Conservation (phyloP, 768 basidiomycete species). For the Termitomyces sp. region DNA sequence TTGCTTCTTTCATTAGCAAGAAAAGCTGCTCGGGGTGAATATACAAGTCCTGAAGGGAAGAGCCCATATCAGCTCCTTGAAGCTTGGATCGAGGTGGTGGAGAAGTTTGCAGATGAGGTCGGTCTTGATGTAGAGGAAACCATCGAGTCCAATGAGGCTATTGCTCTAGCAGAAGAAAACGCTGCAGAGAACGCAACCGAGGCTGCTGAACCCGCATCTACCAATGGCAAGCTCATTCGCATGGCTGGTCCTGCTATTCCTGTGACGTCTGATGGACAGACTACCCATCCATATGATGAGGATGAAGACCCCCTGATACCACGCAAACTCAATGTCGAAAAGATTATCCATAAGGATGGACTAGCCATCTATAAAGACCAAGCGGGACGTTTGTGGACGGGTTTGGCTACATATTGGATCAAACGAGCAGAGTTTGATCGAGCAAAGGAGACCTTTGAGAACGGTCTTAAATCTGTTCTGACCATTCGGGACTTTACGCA, state of each 20-base stretch:
- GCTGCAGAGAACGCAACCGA: slow-evolving; percentile 24
- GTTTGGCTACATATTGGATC: slow-evolving; percentile 97
- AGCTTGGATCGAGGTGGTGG: slow-evolving; percentile 90
- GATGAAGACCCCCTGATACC: slow-evolving; percentile 78
- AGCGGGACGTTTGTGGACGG: slow-evolving; percentile 94
- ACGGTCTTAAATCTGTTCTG: slow-evolving; percentile 77
- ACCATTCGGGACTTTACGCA: slow-evolving; percentile 97
- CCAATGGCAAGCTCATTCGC: slow-evolving; percentile 39
- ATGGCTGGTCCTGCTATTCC: not conserved
- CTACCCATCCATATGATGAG: slow-evolving; percentile 58
- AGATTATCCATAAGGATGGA: slow-evolving; percentile 82
- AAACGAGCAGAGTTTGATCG: slow-evolving; percentile 94
- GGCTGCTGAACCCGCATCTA: slow-evolving; percentile 37
- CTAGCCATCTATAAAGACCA: slow-evolving; percentile 92
- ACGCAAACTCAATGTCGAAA: slow-evolving; percentile 80
- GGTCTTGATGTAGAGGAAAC: slow-evolving; percentile 84
- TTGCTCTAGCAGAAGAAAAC: slow-evolving; percentile 42
- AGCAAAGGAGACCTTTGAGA: slow-evolving; percentile 84
- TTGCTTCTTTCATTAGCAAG: slow-evolving; percentile 80
- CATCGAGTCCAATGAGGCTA: slow-evolving; percentile 47
- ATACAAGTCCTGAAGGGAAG: slow-evolving; percentile 87
- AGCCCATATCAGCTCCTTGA: slow-evolving; percentile 92
- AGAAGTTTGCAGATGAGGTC: slow-evolving; percentile 88
- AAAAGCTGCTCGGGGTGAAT: slow-evolving; percentile 79
- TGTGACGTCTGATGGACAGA: slow-evolving; percentile 42